Evolutionary conservation across 1,284 basidiomycete genomes (phyloP).

Genomic region (Pseudozyma sp.): DNA sequence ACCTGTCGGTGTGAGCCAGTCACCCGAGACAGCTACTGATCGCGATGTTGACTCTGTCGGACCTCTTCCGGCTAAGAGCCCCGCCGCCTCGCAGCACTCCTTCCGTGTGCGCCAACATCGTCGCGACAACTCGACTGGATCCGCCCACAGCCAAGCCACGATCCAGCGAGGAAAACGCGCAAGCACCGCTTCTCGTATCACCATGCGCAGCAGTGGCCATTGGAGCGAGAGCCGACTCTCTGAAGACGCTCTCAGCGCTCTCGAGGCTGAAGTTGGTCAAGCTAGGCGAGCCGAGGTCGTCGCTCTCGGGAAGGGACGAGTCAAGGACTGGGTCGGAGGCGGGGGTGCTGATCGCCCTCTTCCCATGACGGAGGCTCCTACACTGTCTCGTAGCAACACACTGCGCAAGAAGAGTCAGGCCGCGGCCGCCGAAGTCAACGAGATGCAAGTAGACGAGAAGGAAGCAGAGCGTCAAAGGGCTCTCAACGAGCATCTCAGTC

Average conservation of each 20-base stretch:
- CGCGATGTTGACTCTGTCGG: constrained; percentile 26
- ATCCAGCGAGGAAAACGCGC: constrained; percentile 23
- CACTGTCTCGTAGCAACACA: constrained; percentile 41
- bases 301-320: constrained; percentile 47
- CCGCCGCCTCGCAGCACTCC: constrained; percentile 22
- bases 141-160: constrained; percentile 21
- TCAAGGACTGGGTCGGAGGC: constrained; percentile 46
- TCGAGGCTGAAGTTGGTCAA: constrained; percentile 51
- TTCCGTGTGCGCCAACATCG: constrained; percentile 25
- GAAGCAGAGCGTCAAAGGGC: constrained; percentile 25
- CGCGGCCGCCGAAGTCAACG: not conserved
- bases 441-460: not conserved
- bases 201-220: constrained; percentile 39
- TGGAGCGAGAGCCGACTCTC: constrained; percentile 42
- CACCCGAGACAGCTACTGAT: not conserved
- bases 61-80: constrained; percentile 23
- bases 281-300: constrained; percentile 46
- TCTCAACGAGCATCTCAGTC: constrained; percentile 26
- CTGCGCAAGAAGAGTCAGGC: constrained; percentile 24
- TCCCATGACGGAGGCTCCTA: constrained; percentile 28
- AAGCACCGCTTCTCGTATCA: constrained; percentile 37
- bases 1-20: not conserved
- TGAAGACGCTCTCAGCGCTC: constrained; percentile 45
- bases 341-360: constrained; percentile 18
- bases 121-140: constrained; percentile 21